A percentile compares a stretch with the other conserved stretches of the same genome.
Conservation (phyloP, 495 filamentous ascomycete species). For the Viridothelium virens region DNA sequence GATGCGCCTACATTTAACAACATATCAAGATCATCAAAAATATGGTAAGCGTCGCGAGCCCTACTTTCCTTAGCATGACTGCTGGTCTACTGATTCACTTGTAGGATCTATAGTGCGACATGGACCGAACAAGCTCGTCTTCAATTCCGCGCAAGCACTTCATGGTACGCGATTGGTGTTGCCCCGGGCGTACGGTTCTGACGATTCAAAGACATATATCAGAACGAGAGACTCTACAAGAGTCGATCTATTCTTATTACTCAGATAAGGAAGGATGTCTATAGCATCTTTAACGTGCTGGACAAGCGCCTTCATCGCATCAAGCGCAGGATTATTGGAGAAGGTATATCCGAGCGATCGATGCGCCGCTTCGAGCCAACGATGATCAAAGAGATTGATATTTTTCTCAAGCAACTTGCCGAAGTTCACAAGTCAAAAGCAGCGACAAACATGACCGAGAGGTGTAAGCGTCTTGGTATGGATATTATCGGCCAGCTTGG, state of each 20-base stretch:
- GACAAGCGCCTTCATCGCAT: constrained; percentile 54
- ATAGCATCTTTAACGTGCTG: constrained; percentile 53
- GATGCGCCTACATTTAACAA: background rate
- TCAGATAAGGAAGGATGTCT: constrained; percentile 35
- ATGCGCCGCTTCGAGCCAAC: background rate
- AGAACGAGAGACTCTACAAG: background rate
- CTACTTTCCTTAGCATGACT: too few relatives aligned
- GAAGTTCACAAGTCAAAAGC: background rate
- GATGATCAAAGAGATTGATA: background rate
- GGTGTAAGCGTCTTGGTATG: constrained; percentile 60
- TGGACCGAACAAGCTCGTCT: constrained; percentile 53
- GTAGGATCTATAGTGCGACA: constrained; percentile 47
- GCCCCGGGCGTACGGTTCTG: too few relatives aligned
- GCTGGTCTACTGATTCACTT: too few relatives aligned
- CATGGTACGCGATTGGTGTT: background rate
- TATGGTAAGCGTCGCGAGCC: constrained; percentile 54
- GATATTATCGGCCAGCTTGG: constrained; percentile 65
- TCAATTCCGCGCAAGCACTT: constrained; percentile 50
- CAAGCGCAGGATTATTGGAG: constrained; percentile 38
- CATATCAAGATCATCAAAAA: constrained; percentile 23
- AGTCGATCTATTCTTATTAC: background rate
- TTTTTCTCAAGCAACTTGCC: background rate
- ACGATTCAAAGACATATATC: background rate
- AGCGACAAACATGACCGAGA: constrained; percentile 48
- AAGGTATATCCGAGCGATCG: background rate